Evolutionary conservation across 2,329 filamentous ascomycete species (phyloP), one percentile per base, ranked within the genome.

Genomic region (Aspergillus ochraceoroseus): DNA sequence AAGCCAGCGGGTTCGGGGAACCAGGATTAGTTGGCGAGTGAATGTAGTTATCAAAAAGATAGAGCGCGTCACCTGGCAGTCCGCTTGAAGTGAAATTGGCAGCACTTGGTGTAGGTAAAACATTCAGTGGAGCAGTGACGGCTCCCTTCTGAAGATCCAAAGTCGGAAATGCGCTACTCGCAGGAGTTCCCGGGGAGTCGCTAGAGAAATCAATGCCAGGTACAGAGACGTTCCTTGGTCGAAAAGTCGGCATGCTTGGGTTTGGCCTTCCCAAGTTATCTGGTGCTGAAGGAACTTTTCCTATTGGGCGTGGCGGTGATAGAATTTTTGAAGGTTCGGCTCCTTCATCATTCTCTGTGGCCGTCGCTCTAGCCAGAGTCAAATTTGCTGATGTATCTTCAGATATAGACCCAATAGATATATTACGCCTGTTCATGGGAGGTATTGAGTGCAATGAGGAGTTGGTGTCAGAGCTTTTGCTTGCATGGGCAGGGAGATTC

Each of bases 1-100:
- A 57, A 8, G 73, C 70, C n/a, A 76, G 62, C 3, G 75, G 70
- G 41, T 83, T 82, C 2, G 82, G 79, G n/a, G 79, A 81, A 2
- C 80, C 80, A 1, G 84, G 79, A 3, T 67, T 73, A 32, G 69
- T 70, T 8, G 75, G 72, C 4, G 82, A 81, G 58, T 90, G 85
- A 29, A 94, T 85, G 47, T 86, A 79, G 51, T 77, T 86, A 47
- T 95, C 87, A 55, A 96, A 94, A 1, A 96, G 72, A 57, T 87
- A 82, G 41, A 90, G 70, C 4, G 84, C 86, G 15, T 82, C 82
- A 4, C 76, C 72, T 26, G 74, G 75, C 20, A 81, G 68, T 11
- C 75, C 72, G 52, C 73, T 70, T 5, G 69, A 61, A 7, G 75
- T 76, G 41, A 76, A 85, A 1, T 78, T 73, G 7, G 79, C 70